Conservation (phyloP, 2,329 filamentous ascomycete genomes). For the Pseudopithomyces chartarum region DNA sequence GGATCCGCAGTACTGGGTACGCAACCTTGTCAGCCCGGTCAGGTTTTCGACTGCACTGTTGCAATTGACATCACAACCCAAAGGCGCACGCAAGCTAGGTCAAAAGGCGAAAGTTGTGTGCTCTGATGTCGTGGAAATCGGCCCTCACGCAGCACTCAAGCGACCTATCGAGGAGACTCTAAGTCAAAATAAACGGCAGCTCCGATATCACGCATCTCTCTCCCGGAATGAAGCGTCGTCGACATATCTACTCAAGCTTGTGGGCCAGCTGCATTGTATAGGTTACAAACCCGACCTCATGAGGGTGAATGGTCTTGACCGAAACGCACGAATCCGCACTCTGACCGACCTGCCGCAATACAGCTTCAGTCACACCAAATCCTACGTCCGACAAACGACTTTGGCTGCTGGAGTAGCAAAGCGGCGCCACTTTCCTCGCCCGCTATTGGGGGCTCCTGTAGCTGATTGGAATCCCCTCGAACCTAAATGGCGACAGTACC, state of each 20-base stretch:
- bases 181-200: neutral
- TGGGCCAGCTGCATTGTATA: neutral
- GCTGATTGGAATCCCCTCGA: conserved; percentile 30
- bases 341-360: neutral
- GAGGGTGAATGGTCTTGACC: neutral
- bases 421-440: conserved; percentile 10
- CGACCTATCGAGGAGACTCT: neutral
- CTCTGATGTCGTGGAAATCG: neutral
- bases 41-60: conserved; percentile 29
- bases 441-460: conserved; percentile 14
- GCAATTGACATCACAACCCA: neutral
- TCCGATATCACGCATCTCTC: neutral
- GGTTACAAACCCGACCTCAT: neutral
- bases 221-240: neutral
- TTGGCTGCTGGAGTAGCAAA: neutral
- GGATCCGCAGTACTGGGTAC: conserved; percentile 36
- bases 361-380: conserved; percentile 12
- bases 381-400: conserved; percentile 1
- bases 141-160: neutral
- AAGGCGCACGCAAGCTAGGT: neutral
- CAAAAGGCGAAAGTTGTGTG: neutral
- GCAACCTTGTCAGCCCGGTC: conserved; percentile 45
- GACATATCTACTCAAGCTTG: neutral
- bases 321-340: neutral
- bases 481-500: conserved; percentile 51